phyloP scores from a whole-genome alignment of 768 basidiomycete genomes.

The Phaeotremella skinneri region DNA sequence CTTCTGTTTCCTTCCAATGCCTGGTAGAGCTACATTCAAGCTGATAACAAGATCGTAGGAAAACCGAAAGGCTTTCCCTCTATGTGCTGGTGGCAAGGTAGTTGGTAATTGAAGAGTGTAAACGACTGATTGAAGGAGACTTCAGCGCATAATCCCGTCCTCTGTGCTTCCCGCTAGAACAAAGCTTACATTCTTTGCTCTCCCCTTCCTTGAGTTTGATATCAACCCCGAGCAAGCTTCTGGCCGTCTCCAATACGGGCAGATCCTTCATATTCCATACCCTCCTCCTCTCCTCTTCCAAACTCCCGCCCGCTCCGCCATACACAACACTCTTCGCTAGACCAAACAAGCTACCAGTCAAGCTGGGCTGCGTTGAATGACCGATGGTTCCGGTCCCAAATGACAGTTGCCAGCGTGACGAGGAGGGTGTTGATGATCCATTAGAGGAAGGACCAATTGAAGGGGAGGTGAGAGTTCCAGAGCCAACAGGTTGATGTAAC shows the following conservation, averaged over 20 bases:
- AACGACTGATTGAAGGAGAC: constrained; percentile 59
- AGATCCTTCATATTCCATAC: constrained; percentile 55
- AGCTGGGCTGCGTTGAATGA: constrained; percentile 38
- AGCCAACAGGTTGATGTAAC: constrained; percentile 50
- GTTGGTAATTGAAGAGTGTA: constrained; percentile 74
- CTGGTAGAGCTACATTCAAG: constrained; percentile 56
- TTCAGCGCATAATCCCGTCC: constrained; percentile 1
- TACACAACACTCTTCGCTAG: constrained; percentile 44
- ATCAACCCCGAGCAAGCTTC: constrained; percentile 87
- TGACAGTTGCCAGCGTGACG: constrained; percentile 43
- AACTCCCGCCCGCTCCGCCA: constrained; percentile 45
- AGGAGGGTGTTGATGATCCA: constrained; percentile 3
- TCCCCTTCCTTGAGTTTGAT: constrained; percentile 77
- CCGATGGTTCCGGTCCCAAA: constrained; percentile 49
- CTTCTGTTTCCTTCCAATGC: constrained; percentile 55
- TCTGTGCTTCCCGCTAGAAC: background rate
- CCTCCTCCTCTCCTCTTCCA: constrained; percentile 53
- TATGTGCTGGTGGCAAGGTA: constrained; percentile 83
- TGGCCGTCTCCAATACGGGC: constrained; percentile 81
- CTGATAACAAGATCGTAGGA: constrained; percentile 89
- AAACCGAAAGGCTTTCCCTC: constrained; percentile 77
- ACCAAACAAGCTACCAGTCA: constrained; percentile 50
- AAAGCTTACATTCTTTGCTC: constrained; percentile 70
- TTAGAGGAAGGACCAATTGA: constrained; percentile 3
- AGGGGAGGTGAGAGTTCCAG: constrained; percentile 35